Evolutionary conservation across 208 protist genomes (phyloP).

Genomic region (Trichomonas vaginalis): DNA sequence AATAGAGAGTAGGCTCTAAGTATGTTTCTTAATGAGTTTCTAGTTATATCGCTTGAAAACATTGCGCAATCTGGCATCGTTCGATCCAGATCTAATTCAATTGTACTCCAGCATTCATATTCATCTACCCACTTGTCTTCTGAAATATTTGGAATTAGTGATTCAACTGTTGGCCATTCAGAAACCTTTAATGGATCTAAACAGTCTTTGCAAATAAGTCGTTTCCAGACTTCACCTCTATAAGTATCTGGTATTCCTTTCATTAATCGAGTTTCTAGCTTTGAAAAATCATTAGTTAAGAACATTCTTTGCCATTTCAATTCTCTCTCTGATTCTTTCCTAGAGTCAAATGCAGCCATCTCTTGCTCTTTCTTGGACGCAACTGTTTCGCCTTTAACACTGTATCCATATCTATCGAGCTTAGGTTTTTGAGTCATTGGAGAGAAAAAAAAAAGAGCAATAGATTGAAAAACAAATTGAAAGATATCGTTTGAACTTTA

Average conservation of each 20-base stretch:
- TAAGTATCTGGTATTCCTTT: not conserved
- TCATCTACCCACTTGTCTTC: not conserved
- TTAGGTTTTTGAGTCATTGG: not conserved
- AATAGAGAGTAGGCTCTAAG: not conserved
- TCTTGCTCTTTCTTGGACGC: not conserved
- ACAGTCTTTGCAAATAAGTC: not conserved
- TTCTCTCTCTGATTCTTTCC: not conserved
- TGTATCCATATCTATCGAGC: not conserved
- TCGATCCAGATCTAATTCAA: not conserved
- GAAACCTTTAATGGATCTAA: not conserved
- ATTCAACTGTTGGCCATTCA: too few relatives aligned
- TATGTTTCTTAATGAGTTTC: not conserved
- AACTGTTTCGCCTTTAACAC: not conserved
- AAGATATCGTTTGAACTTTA: too few relatives aligned
- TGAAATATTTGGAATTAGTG: not conserved
- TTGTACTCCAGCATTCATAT: not conserved
- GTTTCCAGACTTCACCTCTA: not conserved
- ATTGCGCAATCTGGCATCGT: not conserved
- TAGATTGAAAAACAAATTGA: too few relatives aligned
- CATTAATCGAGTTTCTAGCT: not conserved
- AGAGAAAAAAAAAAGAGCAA: too few relatives aligned
- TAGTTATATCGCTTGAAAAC: not conserved
- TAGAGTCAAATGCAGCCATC: not conserved
- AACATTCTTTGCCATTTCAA: not conserved
- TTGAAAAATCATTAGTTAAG: not conserved